Evolutionary conservation across 169 alveolate species (phyloP).

Genomic region (Eimeria necatrix): DNA sequence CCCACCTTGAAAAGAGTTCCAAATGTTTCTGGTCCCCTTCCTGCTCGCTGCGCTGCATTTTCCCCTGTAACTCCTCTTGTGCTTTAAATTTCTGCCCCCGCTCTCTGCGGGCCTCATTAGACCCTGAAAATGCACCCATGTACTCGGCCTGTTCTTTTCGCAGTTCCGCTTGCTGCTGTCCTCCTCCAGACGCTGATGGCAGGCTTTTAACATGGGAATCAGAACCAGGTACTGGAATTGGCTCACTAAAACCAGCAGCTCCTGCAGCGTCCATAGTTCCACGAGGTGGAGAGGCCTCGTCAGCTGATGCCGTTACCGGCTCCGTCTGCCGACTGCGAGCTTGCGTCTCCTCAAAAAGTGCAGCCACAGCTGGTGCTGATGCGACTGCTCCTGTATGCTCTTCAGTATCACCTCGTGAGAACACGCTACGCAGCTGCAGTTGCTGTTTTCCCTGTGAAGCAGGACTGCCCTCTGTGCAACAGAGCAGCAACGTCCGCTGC

Average conservation of each 20-base stretch:
- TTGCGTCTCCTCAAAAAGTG: not conserved
- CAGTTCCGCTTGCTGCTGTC: slow-evolving; percentile 16
- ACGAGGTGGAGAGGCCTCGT: not conserved
- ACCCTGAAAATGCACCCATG: not conserved
- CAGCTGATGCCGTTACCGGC: not conserved
- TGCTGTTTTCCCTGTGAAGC: not conserved
- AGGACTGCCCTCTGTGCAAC: slow-evolving; percentile 17
- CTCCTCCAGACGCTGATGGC: not conserved
- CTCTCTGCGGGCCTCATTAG: not conserved
- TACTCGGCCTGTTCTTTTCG: not conserved
- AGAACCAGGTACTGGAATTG: not conserved
- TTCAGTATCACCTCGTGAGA: not conserved
- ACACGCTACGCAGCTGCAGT: not conserved
- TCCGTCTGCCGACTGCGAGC: not conserved
- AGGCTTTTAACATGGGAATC: not conserved
- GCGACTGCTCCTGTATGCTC: not conserved
- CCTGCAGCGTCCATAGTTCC: not conserved
- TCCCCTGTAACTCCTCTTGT: not conserved
- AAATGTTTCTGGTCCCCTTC: not conserved
- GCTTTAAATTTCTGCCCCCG: not conserved
- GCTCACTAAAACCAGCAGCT: not conserved
- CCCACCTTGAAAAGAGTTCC: slow-evolving; percentile 40
- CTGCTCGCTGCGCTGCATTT: not conserved
- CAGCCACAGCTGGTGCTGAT: not conserved
- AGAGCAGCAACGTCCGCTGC: slow-evolving; percentile 46